Evolutionary conservation across 805 yeast species (phyloP), one percentile per base, ranked within the genome.

Genomic region (Millerozyma miso): DNA sequence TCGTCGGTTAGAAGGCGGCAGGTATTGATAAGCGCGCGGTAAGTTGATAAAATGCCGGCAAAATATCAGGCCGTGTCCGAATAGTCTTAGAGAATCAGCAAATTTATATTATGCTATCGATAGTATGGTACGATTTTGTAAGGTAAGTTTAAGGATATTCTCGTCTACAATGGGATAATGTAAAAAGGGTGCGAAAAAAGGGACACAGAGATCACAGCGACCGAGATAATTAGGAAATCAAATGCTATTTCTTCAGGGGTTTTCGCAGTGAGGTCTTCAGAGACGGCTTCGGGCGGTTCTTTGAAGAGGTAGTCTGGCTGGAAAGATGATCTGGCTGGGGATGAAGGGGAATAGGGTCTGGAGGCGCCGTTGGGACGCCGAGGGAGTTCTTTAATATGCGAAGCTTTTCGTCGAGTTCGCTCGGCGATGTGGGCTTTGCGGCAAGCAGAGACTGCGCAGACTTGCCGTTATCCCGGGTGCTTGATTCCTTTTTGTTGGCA

Each of bases 391-490:
- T 54, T 47, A 67, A 53, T 37, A 45, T 51, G 26, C 49, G 48
- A 46, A 70, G 55, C 44, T 69, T 69, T 5, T 51, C 53, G 35
- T 67, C 60, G 51, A 70, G 58, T 43, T 69, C 74, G 8, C 58
- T 69, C 1, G 56, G 55, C 2, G 65, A 52, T 42, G 51, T 49
- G 4, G 75, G 75, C 47, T 67, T 67, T 37, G 53, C 58, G 23
- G 47, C 40, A 14, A 70, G 29, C 29, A 10, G 10, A 10, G 29
- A 23, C 29, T 6, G 10, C 10, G 29, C 29, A 7, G 6, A 7
- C 29, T 23, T 10, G 29, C 29, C 29, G 10, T 6, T 7, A 53
- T 54, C 14, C 51, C 55, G 26, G 43, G 47, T 17, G 53, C 45
- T 43, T 49, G 46, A 38, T 48, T 45, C 37, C 39, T 41, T 23